Percentiles rank a stretch among this genome's conserved stretches.
Conservation (phyloP, 2,329 filamentous ascomycete species). For the Volutella citrinella region DNA sequence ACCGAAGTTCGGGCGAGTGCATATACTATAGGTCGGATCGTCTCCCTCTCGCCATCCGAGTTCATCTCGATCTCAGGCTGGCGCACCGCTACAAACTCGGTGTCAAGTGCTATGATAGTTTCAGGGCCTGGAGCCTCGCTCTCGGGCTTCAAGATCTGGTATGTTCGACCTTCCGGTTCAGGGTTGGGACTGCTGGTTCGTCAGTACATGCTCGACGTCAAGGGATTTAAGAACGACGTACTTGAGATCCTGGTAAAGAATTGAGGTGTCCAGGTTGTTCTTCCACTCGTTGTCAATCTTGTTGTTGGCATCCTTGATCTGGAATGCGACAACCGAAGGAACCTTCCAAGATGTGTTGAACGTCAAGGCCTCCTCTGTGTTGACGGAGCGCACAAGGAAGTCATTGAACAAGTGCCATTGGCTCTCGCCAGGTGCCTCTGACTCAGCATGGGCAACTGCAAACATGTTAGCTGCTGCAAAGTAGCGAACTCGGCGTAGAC, state of each 20-base stretch:
- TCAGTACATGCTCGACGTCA: constrained; percentile 6
- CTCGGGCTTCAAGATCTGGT: constrained; percentile 53
- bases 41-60: constrained; percentile 85
- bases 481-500: not conserved
- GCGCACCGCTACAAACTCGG: constrained; percentile 91
- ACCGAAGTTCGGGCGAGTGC: constrained; percentile 93
- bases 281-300: constrained; percentile 85
- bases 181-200: constrained; percentile 34
- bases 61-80: constrained; percentile 96
- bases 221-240: constrained; percentile 27
- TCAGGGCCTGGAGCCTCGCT: constrained; percentile 67
- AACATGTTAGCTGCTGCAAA: constrained; percentile 20
- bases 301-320: constrained; percentile 78
- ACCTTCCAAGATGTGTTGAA: constrained; percentile 93
- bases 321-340: constrained; percentile 83
- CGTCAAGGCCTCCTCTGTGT: constrained; percentile 77
- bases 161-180: constrained; percentile 47
- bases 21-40: constrained; percentile 85
- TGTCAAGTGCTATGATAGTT: constrained; percentile 85
- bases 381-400: constrained; percentile 81
- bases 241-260: constrained; percentile 73
- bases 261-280: constrained; percentile 73
- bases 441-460: constrained; percentile 64
- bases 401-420: constrained; percentile 98
- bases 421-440: constrained; percentile 55